phyloP scores from a whole-genome alignment of 2,329 filamentous ascomycete genomes.

The Colletotrichum godetiae region DNA sequence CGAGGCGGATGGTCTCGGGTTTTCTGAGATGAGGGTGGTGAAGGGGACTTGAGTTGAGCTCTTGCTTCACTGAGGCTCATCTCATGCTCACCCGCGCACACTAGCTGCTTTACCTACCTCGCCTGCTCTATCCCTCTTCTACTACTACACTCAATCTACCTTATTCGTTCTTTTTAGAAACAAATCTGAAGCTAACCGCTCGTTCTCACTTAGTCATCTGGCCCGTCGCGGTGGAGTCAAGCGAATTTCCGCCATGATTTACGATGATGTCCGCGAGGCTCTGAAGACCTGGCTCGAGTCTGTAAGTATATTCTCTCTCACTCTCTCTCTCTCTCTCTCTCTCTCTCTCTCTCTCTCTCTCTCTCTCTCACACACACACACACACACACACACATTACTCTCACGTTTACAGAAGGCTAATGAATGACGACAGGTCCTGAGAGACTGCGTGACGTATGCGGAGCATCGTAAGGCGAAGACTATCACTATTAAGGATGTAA shows the following conservation, averaged over 20 bases:
- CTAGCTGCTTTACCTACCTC: not conserved
- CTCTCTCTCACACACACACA: too few species aligned
- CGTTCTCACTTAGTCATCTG: conserved; percentile 63
- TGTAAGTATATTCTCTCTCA: conserved; percentile 49
- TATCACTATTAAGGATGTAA: conserved; percentile 70
- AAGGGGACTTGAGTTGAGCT: not conserved
- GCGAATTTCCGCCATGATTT: conserved; percentile 73
- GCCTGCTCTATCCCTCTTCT: not conserved
- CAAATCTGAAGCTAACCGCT: not conserved
- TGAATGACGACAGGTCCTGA: conserved; percentile 57
- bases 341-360: too few species aligned
- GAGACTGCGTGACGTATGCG: conserved; percentile 59
- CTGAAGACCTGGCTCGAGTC: conserved; percentile 61
- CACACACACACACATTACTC: not conserved
- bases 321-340: too few species aligned
- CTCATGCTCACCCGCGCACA: not conserved
- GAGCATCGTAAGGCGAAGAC: conserved; percentile 71
- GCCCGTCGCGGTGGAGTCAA: conserved; percentile 83
- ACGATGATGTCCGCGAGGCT: conserved; percentile 67
- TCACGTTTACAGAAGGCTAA: not conserved
- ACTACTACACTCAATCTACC: not conserved
- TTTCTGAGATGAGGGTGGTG: not conserved
- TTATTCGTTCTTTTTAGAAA: not conserved
- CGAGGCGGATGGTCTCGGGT: not conserved
- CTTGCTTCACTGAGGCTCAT: not conserved